Percentiles rank a stretch among this genome's conserved stretches.
Evolutionary conservation across 2,329 filamentous ascomycete species (phyloP).

Genomic region (Cryphonectria parasitica): DNA sequence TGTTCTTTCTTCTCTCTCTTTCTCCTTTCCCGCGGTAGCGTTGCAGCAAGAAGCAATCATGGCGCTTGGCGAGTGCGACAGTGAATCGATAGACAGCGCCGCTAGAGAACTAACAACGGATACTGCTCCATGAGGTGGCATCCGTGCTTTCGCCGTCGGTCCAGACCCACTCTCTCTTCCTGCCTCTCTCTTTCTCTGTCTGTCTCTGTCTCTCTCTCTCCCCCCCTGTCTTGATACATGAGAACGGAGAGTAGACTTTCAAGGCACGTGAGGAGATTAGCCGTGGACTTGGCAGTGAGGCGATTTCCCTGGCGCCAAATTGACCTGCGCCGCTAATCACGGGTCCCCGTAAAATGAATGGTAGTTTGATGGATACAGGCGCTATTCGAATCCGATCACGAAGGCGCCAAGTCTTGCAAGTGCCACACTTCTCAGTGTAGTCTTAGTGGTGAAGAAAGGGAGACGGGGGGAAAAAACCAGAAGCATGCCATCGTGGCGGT

Average conservation of each 20-base stretch:
- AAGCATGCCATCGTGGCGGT: slow-evolving; percentile 13
- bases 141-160: background rate
- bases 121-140: background rate
- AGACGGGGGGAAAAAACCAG: background rate
- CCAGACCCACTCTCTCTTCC: background rate
- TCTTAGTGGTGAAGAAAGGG: background rate
- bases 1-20: background rate
- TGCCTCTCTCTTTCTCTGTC: no score
- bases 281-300: slow-evolving; percentile 11
- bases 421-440: background rate
- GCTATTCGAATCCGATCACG: slow-evolving; percentile 2
- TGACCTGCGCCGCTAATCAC: slow-evolving; percentile 19
- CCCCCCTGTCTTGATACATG: background rate
- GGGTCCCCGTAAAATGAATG: slow-evolving; percentile 10
- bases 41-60: slow-evolving; percentile 18
- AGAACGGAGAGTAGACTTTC: background rate
- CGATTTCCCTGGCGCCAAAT: slow-evolving; percentile 21
- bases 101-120: slow-evolving; percentile 25
- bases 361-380: slow-evolving; percentile 19
- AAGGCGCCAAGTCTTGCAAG: background rate
- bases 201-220: no score
- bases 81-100: slow-evolving; percentile 25
- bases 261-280: background rate
- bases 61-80: slow-evolving; percentile 18
- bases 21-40: slow-evolving; percentile 6